Base-by-base conservation (phyloP, 306 rosid species). In the Trifolium fragiferum region DNA sequence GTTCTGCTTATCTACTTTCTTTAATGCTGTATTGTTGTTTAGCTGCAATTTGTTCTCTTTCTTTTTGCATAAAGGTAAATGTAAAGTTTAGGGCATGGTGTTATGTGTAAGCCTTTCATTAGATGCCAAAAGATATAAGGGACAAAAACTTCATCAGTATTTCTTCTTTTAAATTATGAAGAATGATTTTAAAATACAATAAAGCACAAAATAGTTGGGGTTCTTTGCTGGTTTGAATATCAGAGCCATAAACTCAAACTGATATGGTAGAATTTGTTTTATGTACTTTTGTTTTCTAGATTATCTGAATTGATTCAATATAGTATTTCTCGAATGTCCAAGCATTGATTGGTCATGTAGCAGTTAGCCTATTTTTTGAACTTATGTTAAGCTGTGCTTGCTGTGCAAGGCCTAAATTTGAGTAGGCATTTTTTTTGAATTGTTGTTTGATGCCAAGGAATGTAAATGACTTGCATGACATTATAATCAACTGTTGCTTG, bases 211-310 rank as follows among this genome's bases (percentile, higher is more conserved):
- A 4, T 57, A 16, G 49, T 16, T 8, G 20, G 44, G 66, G 10
- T 81, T 55, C 41, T 25, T 73, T 65, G 18, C 58, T 25, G 54
- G 44, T 25, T 57, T 68, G 54, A 70, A 61, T 70, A 60, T 77
- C 21, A 59, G 81, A 59, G 38, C 58, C 63, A 7, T 66, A 33
- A 43, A 47, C 53, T 57, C 46, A 65, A 72, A 40, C 47, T 70
- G 53, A 20, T 53, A 55, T 46, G 30, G 46, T 33, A 32, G 41
- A 49, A 44, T 21, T 20, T 25, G 18, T 41, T 53, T 23, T 37
- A 14, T 59, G 13, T 35, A 16, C 38, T 46, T 73, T 23, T 47
- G 18, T 32, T 67, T 44, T 59, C 66, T 70, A 66, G 49, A 35
- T 80, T 33, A 25, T 60, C 51, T 68, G 66, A 23, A 25, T 74